Conservation (phyloP, 176 grass and related monocot species). For the Tuctoria greenei region DNA sequence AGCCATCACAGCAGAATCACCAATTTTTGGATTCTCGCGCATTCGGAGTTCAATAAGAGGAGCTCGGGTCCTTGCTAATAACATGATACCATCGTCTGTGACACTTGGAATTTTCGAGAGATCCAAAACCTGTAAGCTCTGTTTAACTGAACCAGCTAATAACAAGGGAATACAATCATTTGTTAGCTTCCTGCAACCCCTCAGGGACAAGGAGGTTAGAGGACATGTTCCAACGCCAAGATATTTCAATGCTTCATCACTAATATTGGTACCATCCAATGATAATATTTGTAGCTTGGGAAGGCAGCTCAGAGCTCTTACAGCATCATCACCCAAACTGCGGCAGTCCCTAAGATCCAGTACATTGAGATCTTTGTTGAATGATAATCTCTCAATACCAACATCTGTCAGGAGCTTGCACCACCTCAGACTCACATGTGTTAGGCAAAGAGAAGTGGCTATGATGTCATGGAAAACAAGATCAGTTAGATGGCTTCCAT, state of each 20-base stretch:
- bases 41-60: slow-evolving; percentile 68
- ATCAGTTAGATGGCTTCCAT: slow-evolving; percentile 86
- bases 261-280: slow-evolving; percentile 67
- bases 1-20: slow-evolving; percentile 81
- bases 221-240: slow-evolving; percentile 68
- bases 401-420: slow-evolving; percentile 81
- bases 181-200: slow-evolving; percentile 83
- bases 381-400: slow-evolving; percentile 75
- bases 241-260: slow-evolving; percentile 69
- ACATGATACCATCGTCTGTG: slow-evolving; percentile 72
- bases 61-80: slow-evolving; percentile 60
- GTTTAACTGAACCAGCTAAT: slow-evolving; percentile 58
- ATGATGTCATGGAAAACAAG: slow-evolving; percentile 97
- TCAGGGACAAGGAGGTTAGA: slow-evolving; percentile 74
- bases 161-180: slow-evolving; percentile 64
- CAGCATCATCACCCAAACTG: slow-evolving; percentile 74
- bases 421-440: slow-evolving; percentile 89
- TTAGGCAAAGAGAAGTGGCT: slow-evolving; percentile 92
- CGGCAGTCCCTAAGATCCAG: slow-evolving; percentile 89
- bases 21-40: slow-evolving; percentile 68
- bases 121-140: slow-evolving; percentile 71
- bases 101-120: slow-evolving; percentile 75
- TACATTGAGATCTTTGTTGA: slow-evolving; percentile 85
- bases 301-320: slow-evolving; percentile 77
- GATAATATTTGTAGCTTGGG: slow-evolving; percentile 61